phyloP scores from a whole-genome alignment of 345 rosid genomes.

The Hibiscus tridactylites region DNA sequence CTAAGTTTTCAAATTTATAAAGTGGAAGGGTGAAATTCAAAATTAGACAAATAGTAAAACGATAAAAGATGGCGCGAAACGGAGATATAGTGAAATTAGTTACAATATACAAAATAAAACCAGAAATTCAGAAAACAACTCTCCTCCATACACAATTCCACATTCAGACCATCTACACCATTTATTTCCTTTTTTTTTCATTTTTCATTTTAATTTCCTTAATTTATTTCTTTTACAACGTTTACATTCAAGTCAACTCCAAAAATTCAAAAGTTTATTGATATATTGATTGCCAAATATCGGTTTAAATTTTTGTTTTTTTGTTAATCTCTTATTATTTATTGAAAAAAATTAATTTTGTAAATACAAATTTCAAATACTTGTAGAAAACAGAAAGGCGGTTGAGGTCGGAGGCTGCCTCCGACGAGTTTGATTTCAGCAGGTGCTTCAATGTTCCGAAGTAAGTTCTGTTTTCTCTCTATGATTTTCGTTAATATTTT shows the following conservation, averaged over 20 bases:
- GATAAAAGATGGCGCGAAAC: constrained; percentile 32
- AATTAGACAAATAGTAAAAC: constrained; percentile 13
- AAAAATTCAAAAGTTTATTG: neutral
- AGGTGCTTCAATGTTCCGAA: neutral
- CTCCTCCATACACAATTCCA: constrained; percentile 19
- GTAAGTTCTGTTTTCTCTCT: neutral
- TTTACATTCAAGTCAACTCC: neutral
- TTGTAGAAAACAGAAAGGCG: neutral
- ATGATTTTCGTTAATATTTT: neutral
- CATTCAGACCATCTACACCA: constrained; percentile 1
- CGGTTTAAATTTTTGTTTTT: neutral
- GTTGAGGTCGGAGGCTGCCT: constrained; percentile 8
- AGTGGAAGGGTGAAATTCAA: too few species aligned
- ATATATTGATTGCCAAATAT: neutral
- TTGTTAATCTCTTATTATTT: neutral
- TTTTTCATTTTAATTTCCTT: constrained; percentile 1
- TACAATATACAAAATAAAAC: constrained; percentile 13
- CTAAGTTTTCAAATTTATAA: too few species aligned
- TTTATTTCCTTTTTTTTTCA: neutral
- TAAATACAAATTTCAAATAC: neutral
- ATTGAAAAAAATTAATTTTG: neutral
- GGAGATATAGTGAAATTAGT: constrained; percentile 22
- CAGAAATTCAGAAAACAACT: constrained; percentile 31
- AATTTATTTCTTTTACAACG: neutral
- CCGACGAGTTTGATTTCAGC: constrained; percentile 19